Evolutionary conservation across 2,329 filamentous ascomycete genomes (phyloP).

Genomic region (Chaetomium strumarium): DNA sequence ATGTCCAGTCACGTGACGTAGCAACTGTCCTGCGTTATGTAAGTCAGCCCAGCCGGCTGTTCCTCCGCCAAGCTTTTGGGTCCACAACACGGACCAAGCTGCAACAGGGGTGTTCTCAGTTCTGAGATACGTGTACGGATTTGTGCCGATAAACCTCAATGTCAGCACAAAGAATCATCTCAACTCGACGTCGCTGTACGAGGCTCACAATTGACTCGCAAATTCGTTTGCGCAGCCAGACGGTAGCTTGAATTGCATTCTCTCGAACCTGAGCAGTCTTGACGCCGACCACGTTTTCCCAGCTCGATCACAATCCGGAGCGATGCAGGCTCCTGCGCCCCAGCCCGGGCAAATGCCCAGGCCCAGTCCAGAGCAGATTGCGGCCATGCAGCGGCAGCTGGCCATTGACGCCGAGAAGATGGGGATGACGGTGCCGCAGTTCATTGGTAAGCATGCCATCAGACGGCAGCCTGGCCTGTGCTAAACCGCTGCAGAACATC

Average conservation of each 20-base stretch:
- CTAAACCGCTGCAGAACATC: conserved; percentile 40
- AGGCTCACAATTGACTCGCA: not conserved
- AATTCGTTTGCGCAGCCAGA: not conserved
- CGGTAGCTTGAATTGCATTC: not conserved
- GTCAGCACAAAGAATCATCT: not conserved
- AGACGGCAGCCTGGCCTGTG: not conserved
- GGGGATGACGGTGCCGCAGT: conserved; percentile 80
- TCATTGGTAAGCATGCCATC: conserved; percentile 44
- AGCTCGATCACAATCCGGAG: not conserved
- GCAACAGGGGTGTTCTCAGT: conserved; percentile 17
- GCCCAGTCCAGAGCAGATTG: conserved; percentile 79
- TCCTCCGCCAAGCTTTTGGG: conserved; percentile 9
- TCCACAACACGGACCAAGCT: conserved; percentile 9
- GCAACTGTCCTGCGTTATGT: not conserved
- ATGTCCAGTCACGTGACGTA: no score
- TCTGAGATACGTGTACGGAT: conserved; percentile 22
- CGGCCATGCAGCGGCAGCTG: conserved; percentile 75
- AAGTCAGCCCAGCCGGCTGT: no score
- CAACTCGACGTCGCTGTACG: not conserved
- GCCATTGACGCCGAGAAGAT: conserved; percentile 76
- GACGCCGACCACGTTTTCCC: not conserved
- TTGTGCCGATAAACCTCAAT: conserved; percentile 11
- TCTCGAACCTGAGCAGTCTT: not conserved
- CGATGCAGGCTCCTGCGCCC: conserved; percentile 8
- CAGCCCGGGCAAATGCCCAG: conserved; percentile 23